Base-by-base conservation (phyloP, 345 rosid species). In the Hypericum androsaemum region DNA sequence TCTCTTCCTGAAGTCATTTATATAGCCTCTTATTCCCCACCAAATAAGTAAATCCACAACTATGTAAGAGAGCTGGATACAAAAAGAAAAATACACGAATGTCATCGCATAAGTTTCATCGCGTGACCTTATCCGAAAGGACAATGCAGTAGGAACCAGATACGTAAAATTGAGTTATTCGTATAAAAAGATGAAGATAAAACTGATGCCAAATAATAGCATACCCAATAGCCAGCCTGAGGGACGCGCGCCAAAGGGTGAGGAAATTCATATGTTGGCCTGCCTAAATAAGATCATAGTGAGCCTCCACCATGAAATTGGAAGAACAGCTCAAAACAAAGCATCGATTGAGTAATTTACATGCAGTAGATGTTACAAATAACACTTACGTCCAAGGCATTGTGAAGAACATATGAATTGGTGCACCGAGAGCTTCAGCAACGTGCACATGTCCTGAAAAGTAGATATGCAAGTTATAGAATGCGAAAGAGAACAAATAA, bases 371-470 rank as follows among this genome's bases (percentile, higher is more conserved):
- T 35, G 49, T 41, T 46, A 13, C 15, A 41, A 32, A 37, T 37
- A 66, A 70, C 53, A 78, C 97, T 92, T 73, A 92, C 98, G 96
- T 92, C 98, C 98, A 92, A 39, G 98, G 98, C 98, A 92, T 92
- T 46, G 98, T 92, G 84, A 92, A 92, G 74, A 82, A 88, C n/a
- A 92, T 92, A 68, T 92, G 98, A 60, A 92, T 78, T 42, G 96
- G 98, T 54, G 84, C 84, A 59, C 88, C 82, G 60, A 92, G 98
- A 72, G 98, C 89, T 77, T 92, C 98, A 43, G 98, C 96, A 60
- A 92, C 89, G 68, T 92, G 98, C 7, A 81, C 78, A 72, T 92
- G 96, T 69, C 98, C 98, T 92, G 79, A 65, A 74, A 59, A 59
- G 54, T 10, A 59, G 56, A 56, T 10, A 32, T 22, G 51, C 11